Percentiles rank a stretch among this genome's conserved stretches.
Evolutionary conservation across 805 yeast species (phyloP).

Genomic region (Lipomyces mesembrius): DNA sequence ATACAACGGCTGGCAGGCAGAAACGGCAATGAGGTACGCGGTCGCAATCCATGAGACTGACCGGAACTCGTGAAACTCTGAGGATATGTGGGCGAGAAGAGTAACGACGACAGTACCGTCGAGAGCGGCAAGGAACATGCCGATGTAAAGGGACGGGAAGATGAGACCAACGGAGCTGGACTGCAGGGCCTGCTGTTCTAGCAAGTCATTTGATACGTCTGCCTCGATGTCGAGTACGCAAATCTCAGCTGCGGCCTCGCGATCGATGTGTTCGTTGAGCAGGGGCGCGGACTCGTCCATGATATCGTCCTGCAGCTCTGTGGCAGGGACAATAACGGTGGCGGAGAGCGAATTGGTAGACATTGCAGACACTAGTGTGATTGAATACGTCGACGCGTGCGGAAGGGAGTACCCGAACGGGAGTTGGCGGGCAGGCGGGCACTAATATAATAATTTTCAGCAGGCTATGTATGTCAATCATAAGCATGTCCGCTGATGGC

Average conservation of each 20-base stretch:
- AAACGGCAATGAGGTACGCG: constrained; percentile 67
- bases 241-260: constrained; percentile 2
- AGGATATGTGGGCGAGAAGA: constrained; percentile 61
- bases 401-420: background rate
- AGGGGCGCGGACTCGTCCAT: constrained; percentile 4
- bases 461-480: background rate
- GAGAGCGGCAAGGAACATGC: constrained; percentile 55
- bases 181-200: constrained; percentile 3
- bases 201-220: constrained; percentile 12
- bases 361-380: background rate
- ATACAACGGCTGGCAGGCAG: constrained; percentile 77
- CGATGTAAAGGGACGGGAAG: constrained; percentile 52
- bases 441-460: background rate
- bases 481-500: background rate
- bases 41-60: constrained; percentile 74
- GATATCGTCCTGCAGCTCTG: background rate
- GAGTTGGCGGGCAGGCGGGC: background rate
- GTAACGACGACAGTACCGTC: constrained; percentile 61
- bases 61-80: constrained; percentile 59
- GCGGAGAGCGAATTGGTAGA: background rate
- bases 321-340: background rate
- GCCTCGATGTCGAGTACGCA: constrained; percentile 1
- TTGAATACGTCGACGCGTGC: too few relatives aligned
- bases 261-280: background rate
- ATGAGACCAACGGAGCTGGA: constrained; percentile 43